Base-by-base conservation (phyloP, 257 asterid genomes). In the Solanum medicagineum region DNA sequence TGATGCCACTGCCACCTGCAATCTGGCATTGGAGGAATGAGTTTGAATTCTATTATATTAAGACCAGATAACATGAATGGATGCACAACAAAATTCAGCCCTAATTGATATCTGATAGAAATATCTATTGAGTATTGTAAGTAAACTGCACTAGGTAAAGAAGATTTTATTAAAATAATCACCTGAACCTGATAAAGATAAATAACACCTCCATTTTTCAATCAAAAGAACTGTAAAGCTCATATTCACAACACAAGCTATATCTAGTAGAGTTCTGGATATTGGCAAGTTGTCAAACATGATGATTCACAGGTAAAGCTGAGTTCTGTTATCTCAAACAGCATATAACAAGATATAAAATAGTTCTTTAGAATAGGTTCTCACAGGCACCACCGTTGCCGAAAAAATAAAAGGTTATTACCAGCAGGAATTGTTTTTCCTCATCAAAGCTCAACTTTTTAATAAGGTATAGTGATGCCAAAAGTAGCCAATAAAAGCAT, bases 1-100 rank as follows among this genome's bases (percentile, higher is more conserved):
- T 95, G 81, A 96, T 95, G 91, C 99, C 99, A 85, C 91, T 77
- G 79, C 99, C 99, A 82, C 99, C 99, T 7, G 99, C 98, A 89
- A 95, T 94, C 99, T 96, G 90, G 86, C 59, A 86, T 57, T 77
- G 84, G 86, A 40, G 83, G 45, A 70, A 56, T 59, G 49, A 36
- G 71, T 81, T 87, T 14, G 16, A 56, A 54, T 53, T 79, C 83
- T 53, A 51, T 79, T 79, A 53, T 29, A 79, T 17, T 2, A 20
- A 44, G 57, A 73, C 40, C 49, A 79, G 29, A 53, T 17, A 26
- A 79, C 45, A 53, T 79, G 83, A 79, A 79, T 53, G 7, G 62
- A 79, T 51, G 83, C 82, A 49, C 42, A 75, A 7, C 7, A 49
- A 7, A 49, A 75, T 75, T 79, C 83, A 17, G 22, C 83, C 49